Percentiles rank a stretch among this genome's conserved stretches.
Evolutionary conservation across 108 stramenopile genomes (phyloP).

Genomic region (Cyclotella atomus): DNA sequence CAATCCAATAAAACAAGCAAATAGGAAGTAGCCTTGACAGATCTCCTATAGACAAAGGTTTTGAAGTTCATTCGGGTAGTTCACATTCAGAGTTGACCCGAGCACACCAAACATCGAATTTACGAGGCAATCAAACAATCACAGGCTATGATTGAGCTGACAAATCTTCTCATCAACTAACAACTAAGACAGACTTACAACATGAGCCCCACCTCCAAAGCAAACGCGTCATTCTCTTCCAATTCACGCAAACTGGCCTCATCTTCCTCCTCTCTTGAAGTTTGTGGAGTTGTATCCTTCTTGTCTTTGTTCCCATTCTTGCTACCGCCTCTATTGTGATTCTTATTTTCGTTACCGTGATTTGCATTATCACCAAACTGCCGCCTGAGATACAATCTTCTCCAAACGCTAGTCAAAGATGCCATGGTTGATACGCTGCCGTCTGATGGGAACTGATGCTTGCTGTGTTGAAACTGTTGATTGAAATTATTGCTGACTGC

Average conservation of each 20-base stretch:
- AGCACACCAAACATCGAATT: no score
- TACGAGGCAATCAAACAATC: no score
- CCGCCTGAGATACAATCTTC: neutral
- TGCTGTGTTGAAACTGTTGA: neutral
- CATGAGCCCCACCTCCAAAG: slow-evolving; percentile 48
- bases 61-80: no score
- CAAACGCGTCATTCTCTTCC: slow-evolving; percentile 46
- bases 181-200: no score
- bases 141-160: no score
- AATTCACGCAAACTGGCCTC: slow-evolving; percentile 27
- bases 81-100: no score
- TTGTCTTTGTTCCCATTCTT: neutral
- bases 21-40: no score
- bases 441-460: neutral
- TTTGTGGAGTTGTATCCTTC: neutral
- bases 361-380: neutral
- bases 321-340: neutral
- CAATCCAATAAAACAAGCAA: no score
- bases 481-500: neutral
- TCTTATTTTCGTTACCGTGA: neutral
- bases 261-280: neutral
- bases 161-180: no score
- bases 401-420: neutral
- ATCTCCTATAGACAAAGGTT: no score
- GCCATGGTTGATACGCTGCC: neutral